Evolutionary conservation across 2,329 filamentous ascomycete genomes (phyloP).

Genomic region (Thielaviopsis ethacetica): DNA sequence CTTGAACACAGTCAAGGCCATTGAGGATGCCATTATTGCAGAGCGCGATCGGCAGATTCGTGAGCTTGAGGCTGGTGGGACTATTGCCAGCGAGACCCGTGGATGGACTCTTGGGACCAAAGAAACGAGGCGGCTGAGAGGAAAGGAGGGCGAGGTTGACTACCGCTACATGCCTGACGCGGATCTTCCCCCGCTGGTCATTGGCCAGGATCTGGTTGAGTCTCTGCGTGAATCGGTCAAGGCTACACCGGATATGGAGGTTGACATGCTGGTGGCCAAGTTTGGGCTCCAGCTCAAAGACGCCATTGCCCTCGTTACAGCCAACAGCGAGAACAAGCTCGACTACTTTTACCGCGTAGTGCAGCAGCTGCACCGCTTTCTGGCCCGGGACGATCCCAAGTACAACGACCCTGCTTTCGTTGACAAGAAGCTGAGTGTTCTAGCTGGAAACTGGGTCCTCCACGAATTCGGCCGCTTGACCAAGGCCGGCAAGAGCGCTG

Average conservation of each 20-base stretch:
- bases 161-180: conserved; percentile 98
- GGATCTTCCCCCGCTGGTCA: conserved; percentile 65
- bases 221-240: conserved; percentile 49
- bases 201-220: conserved; percentile 52
- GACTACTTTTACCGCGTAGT: conserved; percentile 67
- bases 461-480: conserved; percentile 59
- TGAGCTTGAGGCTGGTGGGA: conserved; percentile 58
- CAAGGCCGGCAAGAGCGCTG: conserved; percentile 25
- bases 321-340: conserved; percentile 64
- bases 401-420: conserved; percentile 14
- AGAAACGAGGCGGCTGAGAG: conserved; percentile 65
- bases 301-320: conserved; percentile 57
- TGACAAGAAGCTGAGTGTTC: conserved; percentile 24
- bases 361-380: conserved; percentile 23
- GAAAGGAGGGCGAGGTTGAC: conserved; percentile 93
- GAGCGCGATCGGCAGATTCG: conserved; percentile 80
- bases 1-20: conserved; percentile 80
- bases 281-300: conserved; percentile 68
- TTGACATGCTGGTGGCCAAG: conserved; percentile 41
- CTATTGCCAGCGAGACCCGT: conserved; percentile 70
- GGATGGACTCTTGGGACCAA: conserved; percentile 80
- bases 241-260: conserved; percentile 52
- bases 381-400: conserved; percentile 15
- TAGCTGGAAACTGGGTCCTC: conserved; percentile 51
- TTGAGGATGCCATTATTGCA: conserved; percentile 85